Percentiles rank a stretch among this genome's conserved stretches.
These are phyloP conservation scores for Plantago major DNA, from an alignment of 257 asterid species.

Conservation along the genomic window DNA sequence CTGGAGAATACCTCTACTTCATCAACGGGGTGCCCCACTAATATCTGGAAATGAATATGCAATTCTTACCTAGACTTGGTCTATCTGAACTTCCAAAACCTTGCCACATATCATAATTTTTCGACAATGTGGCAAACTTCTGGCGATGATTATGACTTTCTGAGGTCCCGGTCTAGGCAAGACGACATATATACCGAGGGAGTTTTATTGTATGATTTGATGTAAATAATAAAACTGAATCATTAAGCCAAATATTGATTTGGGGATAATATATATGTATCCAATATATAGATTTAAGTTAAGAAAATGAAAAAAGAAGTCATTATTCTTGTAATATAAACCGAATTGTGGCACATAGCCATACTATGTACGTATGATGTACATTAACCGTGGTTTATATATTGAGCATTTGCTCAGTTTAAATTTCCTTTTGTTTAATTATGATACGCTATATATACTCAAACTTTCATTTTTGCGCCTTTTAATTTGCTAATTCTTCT, in stretches of 20 bases:
- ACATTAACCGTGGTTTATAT: too few relatives aligned
- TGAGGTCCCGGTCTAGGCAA: background rate
- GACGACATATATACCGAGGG: conserved; percentile 2
- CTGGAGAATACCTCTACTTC: conserved; percentile 28
- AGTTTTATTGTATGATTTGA: conserved; percentile 11
- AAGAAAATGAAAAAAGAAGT: too few relatives aligned
- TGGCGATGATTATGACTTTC: background rate
- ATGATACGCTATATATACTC: too few relatives aligned
- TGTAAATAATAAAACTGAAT: conserved; percentile 26
- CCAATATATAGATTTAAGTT: too few relatives aligned
- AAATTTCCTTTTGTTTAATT: too few relatives aligned
- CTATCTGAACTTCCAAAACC: background rate
- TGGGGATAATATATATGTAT: background rate
- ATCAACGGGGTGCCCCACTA: conserved; percentile 35
- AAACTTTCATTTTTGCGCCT: too few relatives aligned
- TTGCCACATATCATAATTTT: background rate
- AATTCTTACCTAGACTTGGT: background rate
- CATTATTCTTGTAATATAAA: too few relatives aligned
- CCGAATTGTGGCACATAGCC: too few relatives aligned
- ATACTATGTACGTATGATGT: too few relatives aligned
- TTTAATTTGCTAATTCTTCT: too few relatives aligned
- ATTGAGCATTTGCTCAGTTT: too few relatives aligned
- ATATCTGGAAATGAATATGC: conserved; percentile 43
- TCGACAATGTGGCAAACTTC: background rate
- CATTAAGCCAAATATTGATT: conserved; percentile 20